Evolutionary conservation across 306 rosid species (phyloP), one percentile per base, ranked within the genome.

Genomic region (Echinosophora koreensis): DNA sequence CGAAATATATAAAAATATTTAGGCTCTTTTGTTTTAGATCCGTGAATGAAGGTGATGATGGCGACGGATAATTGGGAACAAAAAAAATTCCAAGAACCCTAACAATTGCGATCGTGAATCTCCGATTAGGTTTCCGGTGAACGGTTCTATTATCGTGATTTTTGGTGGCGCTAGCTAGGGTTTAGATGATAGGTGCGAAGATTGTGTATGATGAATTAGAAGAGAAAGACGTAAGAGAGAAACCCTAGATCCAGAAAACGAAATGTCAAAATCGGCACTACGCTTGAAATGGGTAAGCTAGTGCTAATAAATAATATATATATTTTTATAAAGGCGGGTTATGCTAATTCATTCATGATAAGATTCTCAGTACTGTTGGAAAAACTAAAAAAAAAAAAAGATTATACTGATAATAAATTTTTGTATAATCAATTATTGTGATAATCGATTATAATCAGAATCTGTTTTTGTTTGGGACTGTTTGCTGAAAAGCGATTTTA

Each of bases 171-270:
- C 84, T 58, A 61, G 58, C 66, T 88, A 95, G 97, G 98, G 91
- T 87, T 89, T 89, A 58, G 84, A 41, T 49, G 78, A 81, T 42
- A 82, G 76, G 61, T 59, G 49, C 35, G 50, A 70, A 64, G 69
- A 59, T 58, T 71, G 39, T 37, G 47, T 79, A 80, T 30, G 81
- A 74, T 64, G 76, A 75, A 65, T 55, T 81, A 70, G 15, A 55
- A 39, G 83, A 68, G 65, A 60, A 30, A 81, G 81, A 82, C 86
- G 88, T 83, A 87, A 80, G 77, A 81, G 81, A 62, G 86, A 92
- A 95, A 90, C 97, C 98, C 98, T 95, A 95, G 95, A 95, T 92
- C 97, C 96, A 85, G 97, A 90, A 88, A 84, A 88, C 87, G 88
- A 84, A 87, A 88, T 91, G 97, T 95, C 97, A 86, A 88, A 86